These are phyloP conservation scores for Pythium guiyangense DNA, from an alignment of 352 stramenopile genomes.

Conservation along the genomic window DNA sequence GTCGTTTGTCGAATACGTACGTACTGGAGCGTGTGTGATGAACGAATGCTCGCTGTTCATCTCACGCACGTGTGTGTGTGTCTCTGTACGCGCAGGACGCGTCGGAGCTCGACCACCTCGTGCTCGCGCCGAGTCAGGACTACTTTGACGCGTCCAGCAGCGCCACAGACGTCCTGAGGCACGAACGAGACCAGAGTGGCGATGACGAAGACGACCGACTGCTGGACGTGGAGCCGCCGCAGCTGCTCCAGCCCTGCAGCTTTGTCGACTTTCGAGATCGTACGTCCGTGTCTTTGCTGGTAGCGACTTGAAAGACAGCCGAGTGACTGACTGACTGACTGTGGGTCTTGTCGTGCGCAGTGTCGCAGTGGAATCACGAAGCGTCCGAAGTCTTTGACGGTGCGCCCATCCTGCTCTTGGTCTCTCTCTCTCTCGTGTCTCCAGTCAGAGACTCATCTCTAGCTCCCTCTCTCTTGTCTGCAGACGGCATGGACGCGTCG, in stretches of 20 bases:
- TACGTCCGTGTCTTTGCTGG: background rate
- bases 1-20: slow-evolving; percentile 18
- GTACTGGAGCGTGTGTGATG: background rate
- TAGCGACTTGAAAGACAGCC: background rate
- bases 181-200: too few relatives aligned
- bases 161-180: too few relatives aligned
- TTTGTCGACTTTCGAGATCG: slow-evolving; percentile 18
- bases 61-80: background rate
- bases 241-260: slow-evolving; percentile 8
- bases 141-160: slow-evolving; percentile 7
- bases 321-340: background rate
- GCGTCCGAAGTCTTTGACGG: slow-evolving; percentile 15
- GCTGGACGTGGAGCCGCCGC: slow-evolving; percentile 1
- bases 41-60: too few relatives aligned
- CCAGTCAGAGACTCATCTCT: too few relatives aligned
- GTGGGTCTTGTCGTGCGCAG: slow-evolving; percentile 2
- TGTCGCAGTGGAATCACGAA: slow-evolving; percentile 10
- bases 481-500: too few relatives aligned
- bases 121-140: slow-evolving; percentile 15
- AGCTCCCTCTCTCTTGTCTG: too few relatives aligned
- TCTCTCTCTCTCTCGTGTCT: background rate
- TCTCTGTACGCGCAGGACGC: slow-evolving; percentile 10
- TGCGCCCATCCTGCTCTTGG: background rate
- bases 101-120: slow-evolving; percentile 13
- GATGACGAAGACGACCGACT: slow-evolving; percentile 2